Evolutionary conservation across 2,329 filamentous ascomycete genomes (phyloP).

Genomic region (Calonectria montana): DNA sequence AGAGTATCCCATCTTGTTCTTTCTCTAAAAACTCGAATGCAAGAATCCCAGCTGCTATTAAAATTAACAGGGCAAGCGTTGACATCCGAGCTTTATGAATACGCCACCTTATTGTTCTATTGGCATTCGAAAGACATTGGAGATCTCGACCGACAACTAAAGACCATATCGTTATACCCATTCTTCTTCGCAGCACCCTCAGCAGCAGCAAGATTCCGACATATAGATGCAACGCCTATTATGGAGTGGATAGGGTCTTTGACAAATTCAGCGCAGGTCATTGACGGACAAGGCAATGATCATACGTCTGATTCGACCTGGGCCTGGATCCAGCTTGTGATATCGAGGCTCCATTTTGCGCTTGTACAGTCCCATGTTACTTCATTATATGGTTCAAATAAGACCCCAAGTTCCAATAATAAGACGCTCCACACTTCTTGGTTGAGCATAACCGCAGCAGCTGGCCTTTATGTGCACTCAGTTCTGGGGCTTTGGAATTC

Average conservation of each 20-base stretch:
- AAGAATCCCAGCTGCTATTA: not conserved
- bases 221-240: not conserved
- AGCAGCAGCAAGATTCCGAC: not conserved
- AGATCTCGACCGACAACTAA: not conserved
- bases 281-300: not conserved
- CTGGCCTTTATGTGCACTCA: not conserved
- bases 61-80: not conserved
- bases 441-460: not conserved
- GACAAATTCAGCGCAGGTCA: not conserved
- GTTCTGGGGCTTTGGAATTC: not conserved
- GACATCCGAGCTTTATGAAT: not conserved
- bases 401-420: too few relatives aligned
- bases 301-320: not conserved
- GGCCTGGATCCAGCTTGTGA: not conserved
- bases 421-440: not conserved
- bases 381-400: not conserved
- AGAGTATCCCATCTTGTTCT: not conserved
- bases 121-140: not conserved
- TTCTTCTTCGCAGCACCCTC: not conserved
- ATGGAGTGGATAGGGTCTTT: not conserved
- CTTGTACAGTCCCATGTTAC: not conserved
- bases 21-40: not conserved
- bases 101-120: not conserved
- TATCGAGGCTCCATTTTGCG: not conserved
- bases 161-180: not conserved